A percentile compares a stretch with the other conserved stretches of the same genome.
Conservation (phyloP, 306 rosid species). For the Cucurbita moschata region DNA sequence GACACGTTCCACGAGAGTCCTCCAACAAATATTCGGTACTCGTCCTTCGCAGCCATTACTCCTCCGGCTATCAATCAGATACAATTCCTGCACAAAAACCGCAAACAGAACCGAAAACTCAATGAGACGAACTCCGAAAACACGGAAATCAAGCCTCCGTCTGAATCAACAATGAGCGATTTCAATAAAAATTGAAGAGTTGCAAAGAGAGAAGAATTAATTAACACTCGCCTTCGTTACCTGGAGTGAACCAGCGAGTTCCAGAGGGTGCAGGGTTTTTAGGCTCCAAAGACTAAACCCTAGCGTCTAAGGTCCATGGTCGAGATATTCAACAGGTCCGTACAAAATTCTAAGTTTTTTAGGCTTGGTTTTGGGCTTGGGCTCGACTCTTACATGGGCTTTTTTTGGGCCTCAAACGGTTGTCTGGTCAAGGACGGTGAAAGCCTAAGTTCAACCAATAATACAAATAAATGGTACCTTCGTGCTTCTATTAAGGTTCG, state of each 20-base stretch:
- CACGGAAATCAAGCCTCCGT: neutral
- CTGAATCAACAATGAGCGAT: neutral
- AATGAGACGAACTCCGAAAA: neutral
- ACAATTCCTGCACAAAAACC: neutral
- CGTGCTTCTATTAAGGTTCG: too few relatives aligned
- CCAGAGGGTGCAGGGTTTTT: neutral
- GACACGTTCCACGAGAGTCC: constrained; percentile 80
- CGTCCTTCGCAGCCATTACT: constrained; percentile 77
- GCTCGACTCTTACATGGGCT: neutral
- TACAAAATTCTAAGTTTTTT: neutral
- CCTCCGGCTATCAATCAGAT: neutral
- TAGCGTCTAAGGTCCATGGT: neutral
- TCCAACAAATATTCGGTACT: constrained; percentile 76
- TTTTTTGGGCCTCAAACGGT: neutral
- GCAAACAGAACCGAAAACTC: neutral
- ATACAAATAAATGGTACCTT: too few relatives aligned
- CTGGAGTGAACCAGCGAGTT: neutral
- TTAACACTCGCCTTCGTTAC: neutral
- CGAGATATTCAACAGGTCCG: neutral
- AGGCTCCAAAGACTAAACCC: neutral
- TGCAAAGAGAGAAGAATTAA: neutral
- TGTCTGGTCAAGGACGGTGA: neutral
- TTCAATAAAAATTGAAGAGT: neutral
- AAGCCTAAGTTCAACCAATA: too few relatives aligned
- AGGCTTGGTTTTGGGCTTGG: neutral